Evolutionary conservation across 805 yeast species (phyloP), one percentile per base, ranked within the genome.

Genomic region (Metschnikowia gruessii): DNA sequence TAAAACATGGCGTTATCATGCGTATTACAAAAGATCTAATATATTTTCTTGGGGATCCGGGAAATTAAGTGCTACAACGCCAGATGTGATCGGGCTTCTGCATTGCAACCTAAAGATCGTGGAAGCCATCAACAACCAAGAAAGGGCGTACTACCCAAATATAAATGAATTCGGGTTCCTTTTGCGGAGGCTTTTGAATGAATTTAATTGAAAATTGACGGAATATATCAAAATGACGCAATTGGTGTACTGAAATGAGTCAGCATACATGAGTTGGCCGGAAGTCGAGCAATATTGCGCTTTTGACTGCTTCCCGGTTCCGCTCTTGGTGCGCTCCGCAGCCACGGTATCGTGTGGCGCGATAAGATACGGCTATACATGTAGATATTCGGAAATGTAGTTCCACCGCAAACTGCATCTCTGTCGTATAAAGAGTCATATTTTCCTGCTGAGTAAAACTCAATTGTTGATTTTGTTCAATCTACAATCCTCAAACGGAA

Each of bases 271-370:
- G 28, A 11, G 28, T 26, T 10, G 28, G 28, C 28, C 28, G 28
- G 12, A 26, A 6, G 3, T 10, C 28, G 12, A 26, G 28, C 28
- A 26, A 26, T 11, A 26, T 26, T 41, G 31, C 39, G 24, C 18
- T 15, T 9, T 24, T 35, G 38, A 37, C 31, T 26, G 31, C 32
- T 37, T 15, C 32, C 40, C 32, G 31, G 38, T 36, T 36, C 38
- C 38, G 38, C 33, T 30, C 32, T 26, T 26, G 28, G 28, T 26
- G 3, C 28, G 28, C 28, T 19, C 10, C 16, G 30, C 40, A 41
- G 52, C 52, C 52, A 38, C 47, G 38, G 31, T 34, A n/a, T 21
- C 29, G 42, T 45, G 49, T 42, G 52, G 52, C 52, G 52, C 52
- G 52, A 49, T 49, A 45, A 49, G 47, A 42, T 24, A 37, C 21